Evolutionary conservation across 1,139 yeast genomes (phyloP).

Genomic region (Groenewaldozyma sp.): DNA sequence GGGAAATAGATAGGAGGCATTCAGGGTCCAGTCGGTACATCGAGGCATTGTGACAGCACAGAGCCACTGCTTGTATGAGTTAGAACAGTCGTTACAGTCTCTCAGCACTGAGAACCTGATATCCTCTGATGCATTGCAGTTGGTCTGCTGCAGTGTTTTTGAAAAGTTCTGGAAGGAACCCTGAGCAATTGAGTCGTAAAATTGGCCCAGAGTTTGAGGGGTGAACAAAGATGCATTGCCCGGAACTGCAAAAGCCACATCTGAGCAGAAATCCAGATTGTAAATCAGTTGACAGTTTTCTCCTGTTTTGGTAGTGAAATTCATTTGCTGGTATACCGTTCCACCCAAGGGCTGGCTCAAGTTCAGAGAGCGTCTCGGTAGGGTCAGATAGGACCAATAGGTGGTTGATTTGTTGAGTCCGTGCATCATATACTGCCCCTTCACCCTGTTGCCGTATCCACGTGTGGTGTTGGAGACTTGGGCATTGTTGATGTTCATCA

Average conservation of each 20-base stretch:
- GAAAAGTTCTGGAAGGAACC: slow-evolving; percentile 55
- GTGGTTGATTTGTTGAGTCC: slow-evolving; percentile 54
- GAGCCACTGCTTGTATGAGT: slow-evolving; percentile 75
- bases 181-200: slow-evolving; percentile 59
- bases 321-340: slow-evolving; percentile 48
- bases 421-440: slow-evolving; percentile 47
- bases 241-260: slow-evolving; percentile 87
- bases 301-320: slow-evolving; percentile 49
- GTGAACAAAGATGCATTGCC: slow-evolving; percentile 34
- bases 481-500: slow-evolving; percentile 31
- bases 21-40: slow-evolving; percentile 47
- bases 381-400: slow-evolving; percentile 59
- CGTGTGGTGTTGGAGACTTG: slow-evolving; percentile 40
- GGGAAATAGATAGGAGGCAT: slow-evolving; percentile 38
- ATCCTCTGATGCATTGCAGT: slow-evolving; percentile 68
- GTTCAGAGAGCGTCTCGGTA: slow-evolving; percentile 30
- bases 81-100: slow-evolving; percentile 63
- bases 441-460: slow-evolving; percentile 39
- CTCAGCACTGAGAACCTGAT: slow-evolving; percentile 64
- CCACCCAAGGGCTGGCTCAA: slow-evolving; percentile 32
- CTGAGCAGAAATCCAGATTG: slow-evolving; percentile 65
- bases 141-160: slow-evolving; percentile 62
- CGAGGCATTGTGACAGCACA: slow-evolving; percentile 89
- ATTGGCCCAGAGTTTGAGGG: slow-evolving; percentile 28
- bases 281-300: slow-evolving; percentile 62